A percentile compares a stretch with the other conserved stretches of the same genome.
These are phyloP conservation scores for Penicillium parvum DNA, from an alignment of 495 filamentous ascomycete genomes.

Conservation along the genomic window DNA sequence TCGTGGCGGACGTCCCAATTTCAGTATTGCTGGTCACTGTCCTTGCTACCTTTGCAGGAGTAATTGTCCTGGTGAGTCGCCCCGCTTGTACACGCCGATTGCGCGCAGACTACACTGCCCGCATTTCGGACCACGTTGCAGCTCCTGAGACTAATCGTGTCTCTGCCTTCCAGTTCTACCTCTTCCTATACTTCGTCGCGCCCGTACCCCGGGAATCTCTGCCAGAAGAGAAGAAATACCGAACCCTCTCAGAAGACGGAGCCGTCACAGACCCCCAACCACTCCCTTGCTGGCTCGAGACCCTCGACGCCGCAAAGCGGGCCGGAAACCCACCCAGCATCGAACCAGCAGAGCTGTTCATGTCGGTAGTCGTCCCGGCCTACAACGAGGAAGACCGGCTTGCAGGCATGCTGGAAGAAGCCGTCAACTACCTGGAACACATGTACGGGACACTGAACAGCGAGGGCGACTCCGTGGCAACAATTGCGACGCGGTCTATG, in stretches of 20 bases:
- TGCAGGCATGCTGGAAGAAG: conserved; percentile 80
- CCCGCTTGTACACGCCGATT: background rate
- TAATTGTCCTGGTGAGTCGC: conserved; percentile 37
- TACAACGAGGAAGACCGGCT: conserved; percentile 91
- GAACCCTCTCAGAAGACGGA: conserved; percentile 65
- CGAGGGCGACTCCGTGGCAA: background rate
- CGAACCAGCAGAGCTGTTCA: conserved; percentile 55
- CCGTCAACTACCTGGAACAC: conserved; percentile 75
- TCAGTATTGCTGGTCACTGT: conserved; percentile 28
- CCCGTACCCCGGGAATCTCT: conserved; percentile 71
- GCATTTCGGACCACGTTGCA: background rate
- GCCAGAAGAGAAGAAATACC: conserved; percentile 82
- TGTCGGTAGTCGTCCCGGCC: conserved; percentile 90
- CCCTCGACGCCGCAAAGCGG: conserved; percentile 48
- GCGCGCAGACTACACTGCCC: background rate
- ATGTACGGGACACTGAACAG: conserved; percentile 57
- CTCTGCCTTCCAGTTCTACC: conserved; percentile 54
- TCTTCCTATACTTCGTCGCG: conserved; percentile 66
- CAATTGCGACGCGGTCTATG: conserved; percentile 19
- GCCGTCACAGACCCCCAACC: conserved; percentile 51
- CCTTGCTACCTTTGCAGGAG: conserved; percentile 27
- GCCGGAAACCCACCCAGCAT: conserved; percentile 27
- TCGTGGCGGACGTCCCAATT: conserved; percentile 27
- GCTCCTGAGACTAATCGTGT: conserved; percentile 8
- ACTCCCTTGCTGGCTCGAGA: conserved; percentile 82